Base-by-base conservation (phyloP, 73 alveolate genomes). In the Stentor roeselii region DNA sequence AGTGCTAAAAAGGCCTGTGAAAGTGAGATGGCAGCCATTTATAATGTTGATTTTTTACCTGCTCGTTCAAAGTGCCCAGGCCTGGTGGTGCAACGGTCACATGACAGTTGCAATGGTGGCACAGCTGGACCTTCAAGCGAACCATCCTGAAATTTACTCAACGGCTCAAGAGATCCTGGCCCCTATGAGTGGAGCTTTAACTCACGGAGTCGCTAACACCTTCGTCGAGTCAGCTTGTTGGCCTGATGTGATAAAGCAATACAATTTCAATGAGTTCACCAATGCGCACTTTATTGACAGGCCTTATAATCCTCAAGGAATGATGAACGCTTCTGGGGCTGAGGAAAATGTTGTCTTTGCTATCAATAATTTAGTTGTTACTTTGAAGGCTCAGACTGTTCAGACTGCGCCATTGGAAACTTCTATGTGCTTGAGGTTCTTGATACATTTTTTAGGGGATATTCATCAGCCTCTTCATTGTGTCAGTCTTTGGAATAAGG, bases 381-480 rank as follows among this genome's bases (percentile, higher is more conserved):
- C 74, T 3, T 30, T 36, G 3, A 41, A 41, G 58, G 40, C n/a
- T 41, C 31, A 21, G 40, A 42, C 34, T 31, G 82, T 41, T 39
- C 39, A 58, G 31, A 78, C 60, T 41, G 87, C 86, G 15, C 39
- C 59, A 3, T 60, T 89, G 39, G 92, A 78, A 3, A 60, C 40
- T 15, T 84, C 94, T 1, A 27, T 84, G 75, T 89, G 84, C 27
- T 74, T 91, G 59, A 80, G 94, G 59, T 60, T 85, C 60, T 89
- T 89, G 41, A 84, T 91, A 58, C 96, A 91, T 84, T 59, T 89
- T 35, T 82, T 91, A n/a, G 94, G 96, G 38, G 96, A 91, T 86
- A 67, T 88, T 82, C 96, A 91, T 60, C 89, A 88, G 74, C 96
- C 96, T 39, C 87, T 91, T 75, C 96, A 91, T 83, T 87, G 86